phyloP scores from a whole-genome alignment of 768 basidiomycete species.

The Royoungia palumana region DNA sequence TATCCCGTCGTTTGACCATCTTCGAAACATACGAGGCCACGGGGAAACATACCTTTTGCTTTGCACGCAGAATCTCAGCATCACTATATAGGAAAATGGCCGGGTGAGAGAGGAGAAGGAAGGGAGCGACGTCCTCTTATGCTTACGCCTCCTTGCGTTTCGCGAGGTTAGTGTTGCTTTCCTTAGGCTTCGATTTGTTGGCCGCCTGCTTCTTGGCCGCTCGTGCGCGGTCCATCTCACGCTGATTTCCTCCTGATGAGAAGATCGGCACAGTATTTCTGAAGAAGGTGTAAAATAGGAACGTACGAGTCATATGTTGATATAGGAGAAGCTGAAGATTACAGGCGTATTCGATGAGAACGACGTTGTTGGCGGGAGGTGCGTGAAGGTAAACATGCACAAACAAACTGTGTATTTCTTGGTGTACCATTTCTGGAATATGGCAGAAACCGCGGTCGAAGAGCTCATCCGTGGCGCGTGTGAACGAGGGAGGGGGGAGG shows the following conservation, averaged over 20 bases:
- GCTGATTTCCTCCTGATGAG: conserved; percentile 72
- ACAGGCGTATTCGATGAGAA: conserved; percentile 8
- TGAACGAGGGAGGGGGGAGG: neutral
- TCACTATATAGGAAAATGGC: conserved; percentile 47
- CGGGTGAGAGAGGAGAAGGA: conserved; percentile 23
- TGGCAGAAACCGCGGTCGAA: conserved; percentile 3
- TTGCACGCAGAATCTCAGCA: conserved; percentile 69
- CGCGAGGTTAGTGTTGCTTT: conserved; percentile 57
- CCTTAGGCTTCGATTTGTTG: conserved; percentile 62
- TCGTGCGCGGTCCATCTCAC: conserved; percentile 69
- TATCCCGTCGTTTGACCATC: conserved; percentile 7
- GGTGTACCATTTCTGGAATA: conserved; percentile 2
- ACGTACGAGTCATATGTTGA: conserved; percentile 56
- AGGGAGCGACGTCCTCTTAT: conserved; percentile 9
- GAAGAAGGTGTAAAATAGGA: neutral
- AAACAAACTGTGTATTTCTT: conserved; percentile 20
- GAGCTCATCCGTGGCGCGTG: neutral
- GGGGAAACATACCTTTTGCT: conserved; percentile 62
- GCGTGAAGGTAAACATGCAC: conserved; percentile 18
- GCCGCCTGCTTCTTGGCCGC: conserved; percentile 68
- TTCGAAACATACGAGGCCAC: conserved; percentile 2
- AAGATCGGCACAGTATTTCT: conserved; percentile 8
- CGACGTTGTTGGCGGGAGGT: neutral
- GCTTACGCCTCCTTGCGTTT: conserved; percentile 78
- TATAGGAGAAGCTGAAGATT: conserved; percentile 1